phyloP scores from a whole-genome alignment of 805 yeast genomes.

The Yarrowia deformans region DNA sequence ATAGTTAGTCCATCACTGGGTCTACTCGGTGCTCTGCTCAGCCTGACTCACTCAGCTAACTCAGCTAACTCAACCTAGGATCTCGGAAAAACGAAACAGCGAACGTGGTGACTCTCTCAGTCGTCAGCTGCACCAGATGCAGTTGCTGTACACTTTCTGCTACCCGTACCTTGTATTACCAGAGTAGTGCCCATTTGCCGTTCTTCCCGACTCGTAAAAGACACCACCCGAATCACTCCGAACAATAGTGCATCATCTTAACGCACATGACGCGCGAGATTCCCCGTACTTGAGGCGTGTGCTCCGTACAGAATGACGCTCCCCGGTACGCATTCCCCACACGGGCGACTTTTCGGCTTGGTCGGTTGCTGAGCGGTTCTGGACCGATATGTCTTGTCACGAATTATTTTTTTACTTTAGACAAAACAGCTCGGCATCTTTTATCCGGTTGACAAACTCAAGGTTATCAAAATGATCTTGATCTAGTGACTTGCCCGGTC shows the following conservation, averaged over 20 bases:
- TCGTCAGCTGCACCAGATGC: not conserved
- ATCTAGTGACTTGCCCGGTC: not conserved
- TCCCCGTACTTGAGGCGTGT: not conserved
- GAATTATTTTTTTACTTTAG: not conserved
- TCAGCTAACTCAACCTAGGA: not conserved
- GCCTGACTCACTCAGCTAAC: too few species aligned
- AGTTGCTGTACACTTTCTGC: too few species aligned
- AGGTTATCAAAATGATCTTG: conserved; percentile 29
- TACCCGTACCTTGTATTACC: too few species aligned
- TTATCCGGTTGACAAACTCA: not conserved
- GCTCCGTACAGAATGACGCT: not conserved
- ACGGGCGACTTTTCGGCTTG: not conserved
- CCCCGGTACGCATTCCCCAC: conserved; percentile 1
- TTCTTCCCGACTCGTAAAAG: not conserved
- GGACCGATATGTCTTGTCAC: not conserved
- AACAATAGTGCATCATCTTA: not conserved
- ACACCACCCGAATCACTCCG: not conserved
- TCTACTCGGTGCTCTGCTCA: too few species aligned
- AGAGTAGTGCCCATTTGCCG: too few species aligned
- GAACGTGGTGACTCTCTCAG: too few species aligned
- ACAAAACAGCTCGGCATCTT: conserved; percentile 20
- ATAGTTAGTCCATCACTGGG: not conserved
- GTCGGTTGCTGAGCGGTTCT: not conserved
- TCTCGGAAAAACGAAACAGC: not conserved
- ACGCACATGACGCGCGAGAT: conserved; percentile 5